A percentile compares a stretch with the other conserved stretches of the same genome.
These are phyloP conservation scores for Cytospora schulzeri DNA, from an alignment of 2,329 filamentous ascomycete genomes.

Conservation along the genomic window DNA sequence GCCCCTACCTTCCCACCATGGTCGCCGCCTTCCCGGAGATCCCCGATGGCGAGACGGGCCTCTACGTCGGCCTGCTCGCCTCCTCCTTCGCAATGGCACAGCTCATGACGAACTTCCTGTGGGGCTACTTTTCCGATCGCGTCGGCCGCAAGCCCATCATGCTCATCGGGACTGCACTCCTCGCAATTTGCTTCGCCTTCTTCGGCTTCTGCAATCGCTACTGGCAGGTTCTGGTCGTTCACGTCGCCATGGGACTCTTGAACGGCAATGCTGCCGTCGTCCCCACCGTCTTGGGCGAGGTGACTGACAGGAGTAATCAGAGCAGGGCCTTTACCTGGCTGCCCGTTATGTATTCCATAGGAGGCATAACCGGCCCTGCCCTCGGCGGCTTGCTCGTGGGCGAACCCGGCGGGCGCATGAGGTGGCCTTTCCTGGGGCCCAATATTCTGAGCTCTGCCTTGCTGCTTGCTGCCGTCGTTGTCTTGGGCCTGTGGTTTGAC, in stretches of 20 bases:
- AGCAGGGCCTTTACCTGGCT: slow-evolving; percentile 91
- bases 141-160: slow-evolving; percentile 83
- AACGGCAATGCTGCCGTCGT: slow-evolving; percentile 96
- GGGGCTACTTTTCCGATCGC: slow-evolving; percentile 81
- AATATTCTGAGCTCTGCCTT: slow-evolving; percentile 78
- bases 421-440: slow-evolving; percentile 80
- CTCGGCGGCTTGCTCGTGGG: slow-evolving; percentile 84
- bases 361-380: slow-evolving; percentile 88
- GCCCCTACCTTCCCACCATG: slow-evolving; percentile 94
- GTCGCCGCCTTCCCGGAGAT: slow-evolving; percentile 82
- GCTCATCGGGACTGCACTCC: slow-evolving; percentile 77
- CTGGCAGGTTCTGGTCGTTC: slow-evolving; percentile 83
- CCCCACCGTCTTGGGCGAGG: slow-evolving; percentile 89
- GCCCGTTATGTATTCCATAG: slow-evolving; percentile 93
- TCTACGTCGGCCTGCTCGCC: slow-evolving; percentile 89
- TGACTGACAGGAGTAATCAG: slow-evolving; percentile 94
- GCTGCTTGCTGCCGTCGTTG: slow-evolving; percentile 69
- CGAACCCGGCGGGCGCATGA: slow-evolving; percentile 53
- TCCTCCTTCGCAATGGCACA: slow-evolving; percentile 92
- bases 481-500: slow-evolving; percentile 80
- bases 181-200: slow-evolving; percentile 76
- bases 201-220: slow-evolving; percentile 87
- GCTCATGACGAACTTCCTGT: slow-evolving; percentile 87
- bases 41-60: slow-evolving; percentile 67
- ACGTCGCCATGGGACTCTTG: slow-evolving; percentile 86